Evolutionary conservation across 768 basidiomycete genomes (phyloP), one percentile per base, ranked within the genome.

Genomic region (Boletus bicolor): DNA sequence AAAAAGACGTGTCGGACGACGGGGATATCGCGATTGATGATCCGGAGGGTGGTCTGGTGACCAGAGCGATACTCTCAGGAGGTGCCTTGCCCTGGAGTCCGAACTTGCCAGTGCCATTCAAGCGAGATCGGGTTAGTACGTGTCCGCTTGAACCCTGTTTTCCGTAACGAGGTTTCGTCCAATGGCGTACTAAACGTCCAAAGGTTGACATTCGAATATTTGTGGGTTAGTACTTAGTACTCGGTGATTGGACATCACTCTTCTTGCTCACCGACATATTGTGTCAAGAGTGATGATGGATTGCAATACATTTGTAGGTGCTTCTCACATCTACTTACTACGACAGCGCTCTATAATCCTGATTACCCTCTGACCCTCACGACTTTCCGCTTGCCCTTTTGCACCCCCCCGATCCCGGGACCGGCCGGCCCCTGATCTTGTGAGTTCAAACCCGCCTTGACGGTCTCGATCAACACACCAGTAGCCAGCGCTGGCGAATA

Each of bases 361-460:
- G 14, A 37, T 62, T 59, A 86, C 44, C 82, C 84, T 58, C 87
- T 79, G 12, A 92, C 87, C 59, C 89, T 76, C 17, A 92, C 80
- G 7, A 92, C 87, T 68, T 89, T 91, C 73, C 87, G 75, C 69
- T 91, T 91, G 35, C 89, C 89, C 68, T 91, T 91, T 68, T 83
- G 79, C 58, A 70, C 62, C 5, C 66, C 66, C 2, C 68, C 61
- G 4, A 59, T 47, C 48, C 67, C 63, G 49, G 78, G 70, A 11
- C 71, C 64, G 6, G 61, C 57, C 14, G 76, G 71, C 42, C 77
- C 76, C 49, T 79, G 79, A 53, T 86, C 83, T 54, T 74, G 75
- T 34, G 85, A 80, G 63, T 79, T 90, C 83, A 93, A 85, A 1
- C 91, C 92, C 0, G 91, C 89, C 70, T 93, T 93, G 38, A 94